These are phyloP conservation scores for Stenocarpella maydis DNA, from an alignment of 2,329 filamentous ascomycete genomes.

Conservation along the genomic window DNA sequence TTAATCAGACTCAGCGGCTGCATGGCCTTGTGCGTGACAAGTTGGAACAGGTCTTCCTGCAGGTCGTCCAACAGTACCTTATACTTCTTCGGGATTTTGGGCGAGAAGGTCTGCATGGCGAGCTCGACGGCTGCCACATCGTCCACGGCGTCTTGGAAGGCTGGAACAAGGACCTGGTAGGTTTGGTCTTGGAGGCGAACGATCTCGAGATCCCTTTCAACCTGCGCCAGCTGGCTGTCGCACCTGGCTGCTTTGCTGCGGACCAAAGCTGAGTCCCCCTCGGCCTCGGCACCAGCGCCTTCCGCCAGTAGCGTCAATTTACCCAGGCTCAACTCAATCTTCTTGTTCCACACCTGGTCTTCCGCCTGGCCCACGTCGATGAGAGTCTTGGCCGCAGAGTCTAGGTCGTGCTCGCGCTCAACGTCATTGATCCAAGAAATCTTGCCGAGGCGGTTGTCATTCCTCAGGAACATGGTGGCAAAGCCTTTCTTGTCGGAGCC, in stretches of 20 bases:
- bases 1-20: constrained; percentile 73
- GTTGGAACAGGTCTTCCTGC: constrained; percentile 71
- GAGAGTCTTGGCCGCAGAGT: constrained; percentile 75
- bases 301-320: constrained; percentile 82
- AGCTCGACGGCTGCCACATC: constrained; percentile 79
- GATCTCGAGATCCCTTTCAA: constrained; percentile 72
- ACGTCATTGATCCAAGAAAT: constrained; percentile 97
- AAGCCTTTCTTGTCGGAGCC: constrained; percentile 72
- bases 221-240: constrained; percentile 55
- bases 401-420: constrained; percentile 76
- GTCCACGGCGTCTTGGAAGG: constrained; percentile 78
- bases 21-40: constrained; percentile 77
- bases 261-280: constrained; percentile 36
- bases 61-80: constrained; percentile 76
- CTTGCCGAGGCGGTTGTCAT: constrained; percentile 74
- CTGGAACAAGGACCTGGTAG: constrained; percentile 73
- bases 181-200: constrained; percentile 83
- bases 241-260: constrained; percentile 42
- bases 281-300: constrained; percentile 44
- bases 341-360: constrained; percentile 88
- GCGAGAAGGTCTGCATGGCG: constrained; percentile 73
- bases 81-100: constrained; percentile 64
- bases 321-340: constrained; percentile 87
- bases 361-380: constrained; percentile 76
- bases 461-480: constrained; percentile 81